These are phyloP conservation scores for Dentipellis sp. DNA, from an alignment of 768 basidiomycete genomes.

Conservation along the genomic window DNA sequence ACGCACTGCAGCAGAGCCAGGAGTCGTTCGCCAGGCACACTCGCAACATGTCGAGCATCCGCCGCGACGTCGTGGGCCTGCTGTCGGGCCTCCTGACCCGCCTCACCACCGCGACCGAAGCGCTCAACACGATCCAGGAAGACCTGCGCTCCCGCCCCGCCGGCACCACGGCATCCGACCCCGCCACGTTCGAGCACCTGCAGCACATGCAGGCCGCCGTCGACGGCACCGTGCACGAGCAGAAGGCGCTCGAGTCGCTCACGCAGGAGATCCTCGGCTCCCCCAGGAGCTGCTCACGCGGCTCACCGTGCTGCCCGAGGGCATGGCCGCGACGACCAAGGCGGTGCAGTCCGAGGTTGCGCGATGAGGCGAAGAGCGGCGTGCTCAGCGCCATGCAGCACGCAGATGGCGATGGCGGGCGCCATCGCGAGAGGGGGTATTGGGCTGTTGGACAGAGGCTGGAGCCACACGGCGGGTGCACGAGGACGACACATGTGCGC, in stretches of 20 bases:
- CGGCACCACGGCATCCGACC: conserved; percentile 12
- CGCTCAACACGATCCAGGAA: conserved; percentile 26
- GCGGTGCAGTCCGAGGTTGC: conserved; percentile 50
- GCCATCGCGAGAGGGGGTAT: too few species aligned
- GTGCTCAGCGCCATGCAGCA: too few species aligned
- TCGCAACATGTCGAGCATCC: conserved; percentile 29
- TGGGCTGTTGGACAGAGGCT: too few species aligned
- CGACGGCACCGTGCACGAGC: conserved; percentile 40
- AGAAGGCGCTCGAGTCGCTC: conserved; percentile 38
- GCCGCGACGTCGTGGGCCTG: conserved; percentile 30
- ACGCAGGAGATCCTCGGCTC: conserved; percentile 39
- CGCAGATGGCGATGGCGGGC: too few species aligned
- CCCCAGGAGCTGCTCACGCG: conserved; percentile 43
- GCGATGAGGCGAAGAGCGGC: too few species aligned
- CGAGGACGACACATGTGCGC: too few species aligned
- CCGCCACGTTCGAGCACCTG: conserved; percentile 18
- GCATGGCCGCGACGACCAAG: conserved; percentile 41
- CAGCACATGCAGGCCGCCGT: conserved; percentile 38
- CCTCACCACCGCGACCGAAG: conserved; percentile 34
- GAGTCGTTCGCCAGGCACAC: conserved; percentile 28
- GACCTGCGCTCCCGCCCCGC: conserved; percentile 13
- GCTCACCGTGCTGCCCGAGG: conserved; percentile 49
- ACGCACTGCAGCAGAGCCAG: conserved; percentile 33
- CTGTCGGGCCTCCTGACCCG: conserved; percentile 40
- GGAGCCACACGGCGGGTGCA: too few species aligned